Evolutionary conservation across 108 stramenopile genomes (phyloP), one percentile per base, ranked within the genome.

Genomic region (Phaeodactylum tricornutum): DNA sequence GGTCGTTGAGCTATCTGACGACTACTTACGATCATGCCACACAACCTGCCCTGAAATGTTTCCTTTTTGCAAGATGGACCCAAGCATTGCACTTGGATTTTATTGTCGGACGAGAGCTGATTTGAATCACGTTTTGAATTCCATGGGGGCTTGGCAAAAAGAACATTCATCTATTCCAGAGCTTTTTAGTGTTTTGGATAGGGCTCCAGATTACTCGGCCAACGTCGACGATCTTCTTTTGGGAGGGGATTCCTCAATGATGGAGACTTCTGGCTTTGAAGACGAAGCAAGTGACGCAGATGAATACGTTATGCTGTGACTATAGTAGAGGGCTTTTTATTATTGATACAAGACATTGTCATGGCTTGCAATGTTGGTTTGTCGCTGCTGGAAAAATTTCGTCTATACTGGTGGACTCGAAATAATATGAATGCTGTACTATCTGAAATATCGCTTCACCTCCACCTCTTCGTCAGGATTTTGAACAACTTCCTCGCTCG

Each of bases 41-140:
- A 69, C 66, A 8, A 60, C 55, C 14, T 59, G 65, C 23, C 62
- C 70, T 0, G 78, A 77, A 33, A 14, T 71, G 3, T 64, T 80
- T 50, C 57, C 68, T 8, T 38, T 92, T n/a, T 70, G 61, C 12
- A 58, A 67, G n/a, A 66, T 89, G 48, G 92, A 93, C 72, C 87
- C 92, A 1, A 86, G 81, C 35, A 60, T 86, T 20, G 84, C 92
- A 6, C 62, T 93, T 46, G 87, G 81, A 6, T 93, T 93, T 61
- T 93, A 93, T 48, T 78, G 85, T 42, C 59, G 70, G 4, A 59
- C 81, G 53, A 58, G 54, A 29, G 43, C 36, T 9, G 92, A 93
- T 26, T 89, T 82, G 47, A 25, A 51, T 4, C 29, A 67, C 4
- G 67, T 92, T 44, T 50, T 54, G 39, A n/a, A 30, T n/a, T 53